These are phyloP conservation scores for Quercus bicolor DNA, from an alignment of 306 rosid species.

Conservation along the genomic window DNA sequence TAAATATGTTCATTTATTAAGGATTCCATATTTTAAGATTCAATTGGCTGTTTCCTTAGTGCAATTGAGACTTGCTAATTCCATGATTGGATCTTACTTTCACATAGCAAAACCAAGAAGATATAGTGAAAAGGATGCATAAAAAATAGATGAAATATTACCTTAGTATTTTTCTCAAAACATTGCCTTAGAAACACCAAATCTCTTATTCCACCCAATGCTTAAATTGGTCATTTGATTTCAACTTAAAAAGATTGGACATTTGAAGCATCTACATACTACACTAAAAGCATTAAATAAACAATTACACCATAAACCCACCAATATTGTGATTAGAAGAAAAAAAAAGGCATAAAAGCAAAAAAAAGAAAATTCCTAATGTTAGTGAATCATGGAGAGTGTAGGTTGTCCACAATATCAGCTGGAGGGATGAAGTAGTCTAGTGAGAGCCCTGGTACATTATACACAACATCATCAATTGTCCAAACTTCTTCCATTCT, in stretches of 20 bases:
- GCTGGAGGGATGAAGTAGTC: slow-evolving; percentile 93
- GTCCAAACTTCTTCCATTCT: slow-evolving; percentile 92
- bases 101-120: background rate
- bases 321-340: slow-evolving; percentile 41
- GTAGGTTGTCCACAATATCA: slow-evolving; percentile 53
- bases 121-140: background rate
- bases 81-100: too few relatives aligned
- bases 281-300: slow-evolving; percentile 18
- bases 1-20: too few relatives aligned
- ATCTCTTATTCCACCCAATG: slow-evolving; percentile 32
- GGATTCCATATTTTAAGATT: background rate
- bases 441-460: slow-evolving; percentile 84
- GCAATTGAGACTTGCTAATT: too few relatives aligned
- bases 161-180: slow-evolving; percentile 2
- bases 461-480: slow-evolving; percentile 85
- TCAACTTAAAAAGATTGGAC: slow-evolving; percentile 26
- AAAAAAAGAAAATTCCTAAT: background rate
- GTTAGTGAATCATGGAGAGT: slow-evolving; percentile 44
- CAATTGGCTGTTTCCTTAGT: too few relatives aligned
- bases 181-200: background rate
- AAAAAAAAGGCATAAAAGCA: slow-evolving; percentile 15
- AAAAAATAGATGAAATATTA: background rate
- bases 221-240: slow-evolving; percentile 25
- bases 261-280: slow-evolving; percentile 20
- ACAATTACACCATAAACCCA: slow-evolving; percentile 42